Base-by-base conservation (phyloP, 2,329 filamentous ascomycete species). In the Xylaria sp. region DNA sequence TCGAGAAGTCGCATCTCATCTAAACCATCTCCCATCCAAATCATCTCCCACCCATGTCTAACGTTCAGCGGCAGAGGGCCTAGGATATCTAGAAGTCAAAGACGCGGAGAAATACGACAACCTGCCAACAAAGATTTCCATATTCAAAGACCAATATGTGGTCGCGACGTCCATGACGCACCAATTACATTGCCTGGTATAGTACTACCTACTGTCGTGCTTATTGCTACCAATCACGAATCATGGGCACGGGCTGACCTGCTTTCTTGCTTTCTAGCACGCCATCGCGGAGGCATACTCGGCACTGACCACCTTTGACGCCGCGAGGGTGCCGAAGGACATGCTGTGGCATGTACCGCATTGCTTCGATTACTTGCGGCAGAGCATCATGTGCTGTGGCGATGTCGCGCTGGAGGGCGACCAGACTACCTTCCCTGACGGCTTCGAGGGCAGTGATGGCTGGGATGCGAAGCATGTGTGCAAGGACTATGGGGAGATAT, bases 381-480 rank as follows among this genome's bases (percentile, higher is more conserved):
- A 64, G 31, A 11, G 40, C 14, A 53, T 74, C 61, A 73, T 73
- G 72, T 73, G 71, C 51, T 70, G 67, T 42, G 71, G 71, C 6
- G 72, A 74, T 35, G 64, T 72, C 3, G 72, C 73, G 8, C 64
- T 73, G 25, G 72, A 74, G 54, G 78, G 78, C 17, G 72, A 78
- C 57, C 74, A 80, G 62, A 78, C 78, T 2, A 76, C 75, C 0
- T 78, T 79, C 46, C 78, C 78, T 0, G 64, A 71, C 1, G 75
- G 73, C 0, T 72, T 76, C 17, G 71, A 69, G 4, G 78, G 78
- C 4, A 78, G 75, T 49, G 79, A 80, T 53, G 79, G 78, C 0
- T 80, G 78, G 78, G 78, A 79, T 51, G 76, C 78, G 19, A 77
- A 76, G 69, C 78, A 80, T 58, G 77, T 80, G 5, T 80, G 78